Evolutionary conservation across 176 grass and related monocot species (phyloP), one percentile per base, ranked within the genome.

Genomic region (Elymus sibiricus): DNA sequence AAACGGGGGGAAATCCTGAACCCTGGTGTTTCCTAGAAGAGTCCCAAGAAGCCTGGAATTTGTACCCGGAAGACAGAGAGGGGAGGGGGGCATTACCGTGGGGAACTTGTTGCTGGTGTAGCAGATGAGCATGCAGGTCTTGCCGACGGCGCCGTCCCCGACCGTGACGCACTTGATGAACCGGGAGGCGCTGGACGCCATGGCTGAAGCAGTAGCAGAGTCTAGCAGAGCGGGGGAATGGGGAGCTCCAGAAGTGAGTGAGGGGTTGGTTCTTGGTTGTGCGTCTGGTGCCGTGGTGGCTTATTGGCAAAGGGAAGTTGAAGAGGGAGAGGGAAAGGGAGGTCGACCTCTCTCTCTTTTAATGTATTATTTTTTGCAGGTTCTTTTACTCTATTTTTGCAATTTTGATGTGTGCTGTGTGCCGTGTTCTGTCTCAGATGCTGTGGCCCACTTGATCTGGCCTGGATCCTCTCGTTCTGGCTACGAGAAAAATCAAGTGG

Each of bases 51-150:
- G 11, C 34, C 59, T 1, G 43, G 35, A 76, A 37, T 22, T 34
- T 60, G 49, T 68, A 24, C 22, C 64, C 14, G 17, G 19, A 47
- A 82, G 28, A 37, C 26, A 64, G 25, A 11, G 31, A 53, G 49
- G 9, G 55, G 55, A 21, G 55, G 55, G 16, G 7, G 49, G 49
- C 49, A 58, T 58, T 58, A 58, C 55, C 0, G 55, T 97, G 62
- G 97, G 97, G 76, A 99, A 99, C 86, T 96, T 99, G 94, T 99
- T 99, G 90, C 97, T 96, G 92, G 97, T 99, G 89, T 99, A 99
- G 97, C 97, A 99, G 92, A 99, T 99, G 81, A 99, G 97, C 97
- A 99, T 99, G 90, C 97, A 99, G 31, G 97, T 99, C 84, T 99
- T 99, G 61, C 97, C 97, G 63, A 99, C 97, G 5, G 97, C 97